Evolutionary conservation across 768 basidiomycete species (phyloP).

Genomic region (Daedaleopsis nitida): DNA sequence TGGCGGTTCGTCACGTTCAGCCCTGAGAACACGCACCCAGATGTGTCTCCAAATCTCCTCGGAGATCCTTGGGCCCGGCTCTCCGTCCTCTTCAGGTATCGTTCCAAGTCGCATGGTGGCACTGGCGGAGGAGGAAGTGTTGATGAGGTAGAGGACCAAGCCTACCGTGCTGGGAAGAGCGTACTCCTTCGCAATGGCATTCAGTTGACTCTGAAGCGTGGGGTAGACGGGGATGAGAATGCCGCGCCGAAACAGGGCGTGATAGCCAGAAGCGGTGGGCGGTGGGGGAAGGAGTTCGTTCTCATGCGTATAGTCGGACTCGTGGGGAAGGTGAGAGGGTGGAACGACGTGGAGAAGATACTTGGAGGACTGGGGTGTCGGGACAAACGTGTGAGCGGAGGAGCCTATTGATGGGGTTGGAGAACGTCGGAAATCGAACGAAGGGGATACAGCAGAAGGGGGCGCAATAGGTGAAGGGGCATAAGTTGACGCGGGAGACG

Average conservation of each 20-base stretch:
- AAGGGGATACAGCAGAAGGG: conserved; percentile 20
- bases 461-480: conserved; percentile 18
- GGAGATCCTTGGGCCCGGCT: conserved; percentile 79
- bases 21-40: conserved; percentile 72
- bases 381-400: conserved; percentile 39
- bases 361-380: conserved; percentile 53
- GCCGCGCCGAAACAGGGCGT: conserved; percentile 79
- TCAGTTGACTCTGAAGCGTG: conserved; percentile 79
- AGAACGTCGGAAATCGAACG: conserved; percentile 46
- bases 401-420: conserved; percentile 37
- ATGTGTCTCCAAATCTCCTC: conserved; percentile 87
- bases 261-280: conserved; percentile 68
- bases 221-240: conserved; percentile 86
- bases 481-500: conserved; percentile 18
- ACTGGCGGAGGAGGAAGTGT: conserved; percentile 30
- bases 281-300: conserved; percentile 56
- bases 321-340: conserved; percentile 70
- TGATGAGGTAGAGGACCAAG: conserved; percentile 79
- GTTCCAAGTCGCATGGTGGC: conserved; percentile 34
- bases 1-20: conserved; percentile 51
- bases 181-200: conserved; percentile 91
- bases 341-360: conserved; percentile 86
- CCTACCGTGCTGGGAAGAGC: conserved; percentile 86
- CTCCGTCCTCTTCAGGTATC: conserved; percentile 30
- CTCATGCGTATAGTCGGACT: conserved; percentile 44